Base-by-base conservation (phyloP, 768 basidiomycete species). In the Lentinula aciculospora region DNA sequence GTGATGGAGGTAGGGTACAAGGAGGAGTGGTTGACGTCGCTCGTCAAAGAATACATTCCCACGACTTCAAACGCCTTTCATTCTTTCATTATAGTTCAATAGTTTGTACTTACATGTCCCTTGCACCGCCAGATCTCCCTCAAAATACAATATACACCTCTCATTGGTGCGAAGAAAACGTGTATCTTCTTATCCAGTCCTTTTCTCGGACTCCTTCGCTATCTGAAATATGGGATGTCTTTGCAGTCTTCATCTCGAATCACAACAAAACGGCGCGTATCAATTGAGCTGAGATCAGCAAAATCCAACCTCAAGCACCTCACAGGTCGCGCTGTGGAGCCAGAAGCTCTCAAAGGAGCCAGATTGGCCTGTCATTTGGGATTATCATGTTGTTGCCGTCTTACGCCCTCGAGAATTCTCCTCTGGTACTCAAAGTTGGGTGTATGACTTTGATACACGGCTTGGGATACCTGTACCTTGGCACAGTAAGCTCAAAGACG, bases 131-230 rank as follows among this genome's bases (percentile, higher is more conserved):
- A 45, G 37, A 62, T 13, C 56, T 78, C n/a, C 78, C 80, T 10
- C 57, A 63, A 32, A 64, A 73, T 56, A 67, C 67, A 58, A 58
- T 72, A 28, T 88, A 88, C 68, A 88, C 86, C 1, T 72, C 72
- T 3, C 80, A 72, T 63, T 89, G 82, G 59, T 89, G 86, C 69
- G 88, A 90, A 73, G 88, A 89, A 67, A 89, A 89, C 65, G 70
- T 88, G 32, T 89, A 87, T 61, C 69, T 84, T 40, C 75, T 90
- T 1, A 76, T 74, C 13, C 68, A 77, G 46, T 67, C 62, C 3
- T 81, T 88, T 62, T 59, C 69, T 10, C 54, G 64, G 29, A 60
- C 67, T 55, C 58, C 66, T 13, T 62, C 61, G 1, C 64, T 74
- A 34, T 59, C 59, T 9, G 62, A 63, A 3, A 44, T 54, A 15